Base-by-base conservation (phyloP, 305 asterid genomes). In the Fraxinus baroniana region DNA sequence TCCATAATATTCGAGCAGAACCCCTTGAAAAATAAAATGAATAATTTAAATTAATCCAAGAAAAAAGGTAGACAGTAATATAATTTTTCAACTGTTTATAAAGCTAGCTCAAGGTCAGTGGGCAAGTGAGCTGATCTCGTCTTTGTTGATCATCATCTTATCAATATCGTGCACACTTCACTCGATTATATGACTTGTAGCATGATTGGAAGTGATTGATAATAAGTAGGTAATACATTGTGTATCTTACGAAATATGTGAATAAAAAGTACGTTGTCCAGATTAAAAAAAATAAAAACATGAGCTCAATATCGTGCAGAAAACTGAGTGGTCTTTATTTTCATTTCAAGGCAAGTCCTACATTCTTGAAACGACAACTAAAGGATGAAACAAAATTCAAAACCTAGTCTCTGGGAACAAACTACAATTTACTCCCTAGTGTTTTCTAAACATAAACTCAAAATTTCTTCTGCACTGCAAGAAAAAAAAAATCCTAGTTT, bases 401-500 rank as follows among this genome's bases (percentile, higher is more conserved):
- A 64, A 22, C 72, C 73, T 66, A 66, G n/a, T 66, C 73, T 66
- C 73, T 66, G 7, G 33, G 73, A 26, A 66, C 15, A 26, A 66
- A 64, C 3, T 60, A 60, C 28, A 8, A 18, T 20, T 62, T 22
- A 20, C 72, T 62, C 71, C 71, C 72, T 64, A 24, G 15, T 64
- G 73, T 20, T 64, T 24, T 24, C 32, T 46, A 24, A 64, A 64
- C 15, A 9, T 64, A 4, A 64, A 79, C 66, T 55, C 90, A 91
- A 88, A 87, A 86, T 77, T 87, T 66, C 74, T 79, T 78, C 81
- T 80, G 62, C 52, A 39, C 79, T 28, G 84, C 82, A 81, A 74
- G 87, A 83, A 60, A 64, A 64, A 8, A 22, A 64, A 44, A 46
- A 49, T 66, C 64, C 88, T 85, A 83, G 46, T 85, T 87, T 87